Conservation (phyloP, 768 basidiomycete species). For the Kwoniella sp. region DNA sequence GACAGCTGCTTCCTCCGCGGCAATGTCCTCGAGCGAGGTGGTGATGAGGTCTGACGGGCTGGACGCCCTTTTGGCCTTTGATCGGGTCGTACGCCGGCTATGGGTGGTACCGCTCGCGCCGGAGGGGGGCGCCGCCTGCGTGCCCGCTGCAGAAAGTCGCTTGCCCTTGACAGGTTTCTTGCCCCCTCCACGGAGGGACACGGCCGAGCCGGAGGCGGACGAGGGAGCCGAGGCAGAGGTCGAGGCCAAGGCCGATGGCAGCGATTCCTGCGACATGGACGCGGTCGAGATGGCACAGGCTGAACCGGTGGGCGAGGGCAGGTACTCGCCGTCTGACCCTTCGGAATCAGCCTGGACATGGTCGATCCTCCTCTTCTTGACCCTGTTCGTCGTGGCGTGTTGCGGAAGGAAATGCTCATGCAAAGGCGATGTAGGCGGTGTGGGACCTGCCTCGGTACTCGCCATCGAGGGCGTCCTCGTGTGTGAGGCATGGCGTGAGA, state of each 20-base stretch:
- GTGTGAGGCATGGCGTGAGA: not conserved
- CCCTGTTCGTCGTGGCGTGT: not conserved
- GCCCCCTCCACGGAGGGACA: conserved; percentile 1
- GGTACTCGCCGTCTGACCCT: not conserved
- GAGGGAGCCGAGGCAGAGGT: not conserved
- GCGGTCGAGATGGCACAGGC: not conserved
- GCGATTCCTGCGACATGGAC: no score
- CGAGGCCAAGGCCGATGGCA: not conserved
- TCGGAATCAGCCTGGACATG: not conserved
- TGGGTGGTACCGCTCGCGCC: not conserved
- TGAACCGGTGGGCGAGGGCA: conserved; percentile 1
- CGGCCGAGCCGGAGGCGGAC: no score
- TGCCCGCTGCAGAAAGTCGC: not conserved
- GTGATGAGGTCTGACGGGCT: conserved; percentile 12
- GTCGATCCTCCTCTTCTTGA: not conserved
- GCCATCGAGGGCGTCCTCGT: not conserved
- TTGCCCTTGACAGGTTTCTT: not conserved
- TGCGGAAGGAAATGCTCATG: no score
- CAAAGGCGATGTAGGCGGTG: conserved; percentile 12
- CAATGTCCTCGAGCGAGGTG: conserved; percentile 12
- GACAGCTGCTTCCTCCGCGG: conserved; percentile 11
- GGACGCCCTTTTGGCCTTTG: conserved; percentile 9
- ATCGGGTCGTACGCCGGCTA: conserved; percentile 4
- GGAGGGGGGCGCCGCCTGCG: not conserved
- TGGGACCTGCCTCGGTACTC: not conserved